These are phyloP conservation scores for Naganishia antarctica DNA, from an alignment of 768 basidiomycete species.

Conservation along the genomic window DNA sequence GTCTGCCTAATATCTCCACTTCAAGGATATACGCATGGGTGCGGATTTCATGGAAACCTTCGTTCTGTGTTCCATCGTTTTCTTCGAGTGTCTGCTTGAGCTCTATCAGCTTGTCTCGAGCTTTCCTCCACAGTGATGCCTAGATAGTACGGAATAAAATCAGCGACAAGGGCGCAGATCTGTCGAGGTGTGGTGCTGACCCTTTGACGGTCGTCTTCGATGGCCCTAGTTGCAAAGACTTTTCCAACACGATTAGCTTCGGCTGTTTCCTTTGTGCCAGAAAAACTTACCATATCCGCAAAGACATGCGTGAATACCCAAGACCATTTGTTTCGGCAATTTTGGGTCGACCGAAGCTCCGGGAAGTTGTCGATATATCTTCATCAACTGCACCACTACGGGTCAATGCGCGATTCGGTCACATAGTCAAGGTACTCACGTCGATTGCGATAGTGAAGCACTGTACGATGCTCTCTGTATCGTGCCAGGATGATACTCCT, in stretches of 20 bases:
- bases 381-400: slow-evolving; percentile 8
- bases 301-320: not conserved
- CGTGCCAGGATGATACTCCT: slow-evolving; percentile 11
- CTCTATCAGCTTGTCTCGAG: not conserved
- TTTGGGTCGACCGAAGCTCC: slow-evolving; percentile 3
- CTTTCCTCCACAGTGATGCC: not conserved
- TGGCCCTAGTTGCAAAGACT: not conserved
- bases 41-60: not conserved
- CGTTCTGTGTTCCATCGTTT: not conserved
- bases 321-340: slow-evolving; percentile 1
- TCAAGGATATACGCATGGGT: not conserved
- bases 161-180: too few species aligned
- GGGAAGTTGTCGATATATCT: slow-evolving; percentile 8
- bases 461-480: not conserved
- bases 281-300: not conserved
- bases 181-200: too few species aligned
- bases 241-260: too few species aligned
- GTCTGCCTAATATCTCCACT: slow-evolving; percentile 10
- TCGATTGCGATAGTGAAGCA: slow-evolving; percentile 3
- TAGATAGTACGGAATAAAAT: not conserved
- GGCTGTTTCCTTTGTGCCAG: too few species aligned
- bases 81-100: not conserved
- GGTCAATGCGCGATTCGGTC: not conserved
- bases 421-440: not conserved
- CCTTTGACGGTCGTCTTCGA: not conserved